A percentile compares a stretch with the other conserved stretches of the same genome.
Evolutionary conservation across 2,329 filamentous ascomycete genomes (phyloP).

Genomic region (Neofusicoccum sp.): DNA sequence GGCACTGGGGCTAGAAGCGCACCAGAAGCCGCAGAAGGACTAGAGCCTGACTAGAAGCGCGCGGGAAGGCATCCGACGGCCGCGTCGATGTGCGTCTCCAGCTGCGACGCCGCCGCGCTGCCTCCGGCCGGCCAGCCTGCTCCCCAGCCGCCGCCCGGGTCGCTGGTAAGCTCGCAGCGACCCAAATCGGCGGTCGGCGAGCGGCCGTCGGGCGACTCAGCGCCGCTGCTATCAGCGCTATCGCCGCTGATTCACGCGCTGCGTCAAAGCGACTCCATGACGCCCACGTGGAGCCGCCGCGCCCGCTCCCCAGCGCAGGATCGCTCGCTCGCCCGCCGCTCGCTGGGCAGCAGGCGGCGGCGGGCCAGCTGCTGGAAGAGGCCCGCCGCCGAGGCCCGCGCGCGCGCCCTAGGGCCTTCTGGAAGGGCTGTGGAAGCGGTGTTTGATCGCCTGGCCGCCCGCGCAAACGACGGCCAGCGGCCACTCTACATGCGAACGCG

Average conservation of each 20-base stretch:
- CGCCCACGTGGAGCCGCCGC: constrained; percentile 6
- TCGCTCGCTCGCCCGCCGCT: background rate
- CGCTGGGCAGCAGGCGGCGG: constrained; percentile 5
- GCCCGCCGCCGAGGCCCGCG: background rate
- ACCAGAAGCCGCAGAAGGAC: constrained; percentile 29
- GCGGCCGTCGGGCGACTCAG: constrained; percentile 19
- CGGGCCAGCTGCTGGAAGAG: background rate
- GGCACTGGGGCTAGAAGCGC: constrained; percentile 20
- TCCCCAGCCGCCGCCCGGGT: constrained; percentile 31
- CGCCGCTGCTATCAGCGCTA: constrained; percentile 26
- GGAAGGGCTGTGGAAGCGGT: constrained; percentile 29
- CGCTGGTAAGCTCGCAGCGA: constrained; percentile 26
- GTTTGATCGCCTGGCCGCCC: constrained; percentile 25
- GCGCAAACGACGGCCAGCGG: constrained; percentile 1
- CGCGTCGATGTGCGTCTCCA: constrained; percentile 33
- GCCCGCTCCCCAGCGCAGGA: constrained; percentile 5
- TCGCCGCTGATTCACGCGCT: constrained; percentile 8
- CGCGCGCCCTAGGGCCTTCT: constrained; percentile 23
- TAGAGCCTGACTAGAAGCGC: constrained; percentile 23
- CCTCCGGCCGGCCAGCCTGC: constrained; percentile 4
- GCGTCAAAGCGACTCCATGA: constrained; percentile 19
- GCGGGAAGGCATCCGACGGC: constrained; percentile 23
- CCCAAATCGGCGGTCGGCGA: constrained; percentile 20
- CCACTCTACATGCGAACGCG: constrained; percentile 11
- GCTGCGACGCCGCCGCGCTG: constrained; percentile 21